Percentiles rank a stretch among this genome's conserved stretches.
These are phyloP conservation scores for Russula vinacea DNA, from an alignment of 768 basidiomycete species.

Conservation along the genomic window DNA sequence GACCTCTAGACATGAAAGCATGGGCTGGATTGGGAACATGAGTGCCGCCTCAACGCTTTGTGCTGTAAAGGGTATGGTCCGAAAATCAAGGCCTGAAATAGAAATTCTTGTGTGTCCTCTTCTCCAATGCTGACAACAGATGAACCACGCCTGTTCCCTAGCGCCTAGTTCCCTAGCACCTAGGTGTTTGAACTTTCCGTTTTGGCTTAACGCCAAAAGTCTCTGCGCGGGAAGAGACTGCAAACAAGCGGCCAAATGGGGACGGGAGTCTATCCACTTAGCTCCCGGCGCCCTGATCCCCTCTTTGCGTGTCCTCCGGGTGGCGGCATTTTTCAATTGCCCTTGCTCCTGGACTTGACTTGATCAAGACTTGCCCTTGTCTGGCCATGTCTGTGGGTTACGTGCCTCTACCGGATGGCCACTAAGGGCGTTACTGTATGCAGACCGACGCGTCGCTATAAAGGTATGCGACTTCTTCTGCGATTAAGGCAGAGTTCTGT, in stretches of 20 bases:
- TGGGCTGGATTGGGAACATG: too few relatives aligned
- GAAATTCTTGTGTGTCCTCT: not conserved
- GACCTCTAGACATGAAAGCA: too few relatives aligned
- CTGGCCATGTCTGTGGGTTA: too few relatives aligned
- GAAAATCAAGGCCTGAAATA: not conserved
- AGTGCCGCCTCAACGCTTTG: too few relatives aligned
- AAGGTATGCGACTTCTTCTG: not conserved
- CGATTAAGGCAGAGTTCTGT: not conserved
- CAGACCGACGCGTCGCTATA: not conserved
- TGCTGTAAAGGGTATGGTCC: too few relatives aligned
- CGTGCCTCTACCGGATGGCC: not conserved
- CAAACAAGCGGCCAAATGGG: slow-evolving; percentile 4
- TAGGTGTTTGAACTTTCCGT: slow-evolving; percentile 13
- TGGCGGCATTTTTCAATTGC: not conserved
- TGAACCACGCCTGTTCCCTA: too few relatives aligned
- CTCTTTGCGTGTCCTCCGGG: not conserved
- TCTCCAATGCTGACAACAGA: not conserved
- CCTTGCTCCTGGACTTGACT: not conserved
- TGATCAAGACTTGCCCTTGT: not conserved
- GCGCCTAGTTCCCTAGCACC: too few relatives aligned
- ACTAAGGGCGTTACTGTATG: too few relatives aligned
- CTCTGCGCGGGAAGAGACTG: not conserved
- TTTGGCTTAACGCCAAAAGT: not conserved
- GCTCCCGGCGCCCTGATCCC: not conserved
- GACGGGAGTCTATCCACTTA: not conserved